These are phyloP conservation scores for Backusella tuberculispora DNA, from an alignment of 192 early-diverging fungal species.

Conservation along the genomic window DNA sequence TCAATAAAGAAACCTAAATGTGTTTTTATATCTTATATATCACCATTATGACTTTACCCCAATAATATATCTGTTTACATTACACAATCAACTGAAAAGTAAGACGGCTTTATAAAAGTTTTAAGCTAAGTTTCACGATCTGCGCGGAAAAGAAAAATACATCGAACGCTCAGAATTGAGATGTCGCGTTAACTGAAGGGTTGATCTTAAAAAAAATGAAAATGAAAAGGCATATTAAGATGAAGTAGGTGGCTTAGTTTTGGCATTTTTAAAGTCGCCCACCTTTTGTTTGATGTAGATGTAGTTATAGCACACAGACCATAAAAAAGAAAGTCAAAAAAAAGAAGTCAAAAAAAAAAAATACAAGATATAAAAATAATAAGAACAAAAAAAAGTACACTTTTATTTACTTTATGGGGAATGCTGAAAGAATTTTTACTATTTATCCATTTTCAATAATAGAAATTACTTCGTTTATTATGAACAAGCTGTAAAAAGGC, in stretches of 20 bases:
- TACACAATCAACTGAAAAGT: neutral
- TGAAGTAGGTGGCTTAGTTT: neutral
- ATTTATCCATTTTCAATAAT: neutral
- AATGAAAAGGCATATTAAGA: neutral
- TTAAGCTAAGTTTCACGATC: conserved; percentile 4
- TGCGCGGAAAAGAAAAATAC: neutral
- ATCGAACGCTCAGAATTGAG: neutral
- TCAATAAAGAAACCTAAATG: neutral
- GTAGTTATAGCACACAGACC: neutral
- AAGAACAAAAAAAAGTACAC: neutral
- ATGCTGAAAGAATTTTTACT: neutral
- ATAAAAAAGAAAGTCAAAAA: neutral
- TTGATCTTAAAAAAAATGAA: neutral
- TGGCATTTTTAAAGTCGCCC: neutral
- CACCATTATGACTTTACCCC: neutral
- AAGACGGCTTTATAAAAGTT: conserved; percentile 9
- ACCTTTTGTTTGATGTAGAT: neutral
- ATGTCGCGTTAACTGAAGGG: neutral
- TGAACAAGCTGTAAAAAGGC: neutral
- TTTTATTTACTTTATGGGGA: neutral
- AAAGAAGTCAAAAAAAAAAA: neutral
- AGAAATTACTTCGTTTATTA: neutral
- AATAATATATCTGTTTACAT: neutral
- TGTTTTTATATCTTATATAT: neutral
- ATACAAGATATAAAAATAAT: neutral